Percentiles rank a stretch among this genome's conserved stretches.
Conservation (phyloP, 148 eudicot species). For the Spergularia marina region DNA sequence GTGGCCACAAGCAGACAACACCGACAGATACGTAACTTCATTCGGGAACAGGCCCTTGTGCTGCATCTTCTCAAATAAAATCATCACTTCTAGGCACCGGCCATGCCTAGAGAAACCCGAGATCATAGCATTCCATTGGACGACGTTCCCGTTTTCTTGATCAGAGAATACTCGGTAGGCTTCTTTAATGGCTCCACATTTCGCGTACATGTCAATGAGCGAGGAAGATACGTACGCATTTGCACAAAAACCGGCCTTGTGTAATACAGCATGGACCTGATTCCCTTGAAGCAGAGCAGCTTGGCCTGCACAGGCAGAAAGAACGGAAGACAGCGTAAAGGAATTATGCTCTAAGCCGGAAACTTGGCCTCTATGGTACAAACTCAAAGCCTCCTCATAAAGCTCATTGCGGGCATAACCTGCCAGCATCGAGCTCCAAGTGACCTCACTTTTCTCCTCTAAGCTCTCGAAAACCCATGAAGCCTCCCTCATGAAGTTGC, state of each 20-base stretch:
- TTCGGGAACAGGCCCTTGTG: slow-evolving; percentile 58
- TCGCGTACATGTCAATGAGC: slow-evolving; percentile 70
- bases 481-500: slow-evolving; percentile 54
- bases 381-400: slow-evolving; percentile 59
- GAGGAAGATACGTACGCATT: slow-evolving; percentile 53
- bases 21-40: slow-evolving; percentile 66
- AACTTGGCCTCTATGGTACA: slow-evolving; percentile 44
- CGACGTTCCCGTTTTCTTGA: slow-evolving; percentile 46
- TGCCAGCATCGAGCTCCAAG: slow-evolving; percentile 78
- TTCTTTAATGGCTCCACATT: slow-evolving; percentile 64
- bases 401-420: slow-evolving; percentile 70
- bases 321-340: slow-evolving; percentile 54
- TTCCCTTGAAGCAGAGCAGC: slow-evolving; percentile 68
- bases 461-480: slow-evolving; percentile 49
- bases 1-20: slow-evolving; percentile 73
- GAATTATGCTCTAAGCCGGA: slow-evolving; percentile 39
- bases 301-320: slow-evolving; percentile 68
- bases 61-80: slow-evolving; percentile 82
- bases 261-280: slow-evolving; percentile 51
- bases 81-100: slow-evolving; percentile 53
- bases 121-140: slow-evolving; percentile 71
- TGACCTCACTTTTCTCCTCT: slow-evolving; percentile 58
- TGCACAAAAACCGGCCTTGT: slow-evolving; percentile 46
- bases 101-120: slow-evolving; percentile 81
- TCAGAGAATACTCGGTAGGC: slow-evolving; percentile 47